Percentiles rank a stretch among this genome's conserved stretches.
Evolutionary conservation across 176 grass and related monocot genomes (phyloP).

Genomic region (Thinopyrum elongatum): DNA sequence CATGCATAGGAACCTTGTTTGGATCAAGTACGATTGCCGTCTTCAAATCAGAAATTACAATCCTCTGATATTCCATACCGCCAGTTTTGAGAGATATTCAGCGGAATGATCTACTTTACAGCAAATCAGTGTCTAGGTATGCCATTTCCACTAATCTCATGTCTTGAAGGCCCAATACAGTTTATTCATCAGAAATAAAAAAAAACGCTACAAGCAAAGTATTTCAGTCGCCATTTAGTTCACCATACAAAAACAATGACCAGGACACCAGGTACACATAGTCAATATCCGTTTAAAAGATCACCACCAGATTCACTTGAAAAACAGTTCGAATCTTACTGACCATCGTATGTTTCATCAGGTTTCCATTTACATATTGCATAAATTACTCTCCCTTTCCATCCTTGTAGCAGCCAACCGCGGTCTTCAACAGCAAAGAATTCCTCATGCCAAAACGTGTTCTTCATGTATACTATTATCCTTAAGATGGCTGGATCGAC

Average conservation of each 20-base stretch:
- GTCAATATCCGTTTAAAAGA: too few relatives aligned
- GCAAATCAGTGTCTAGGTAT: background rate
- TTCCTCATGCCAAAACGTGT: conserved; percentile 25
- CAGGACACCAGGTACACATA: too few relatives aligned
- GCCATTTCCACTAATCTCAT: background rate
- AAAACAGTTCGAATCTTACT: too few relatives aligned
- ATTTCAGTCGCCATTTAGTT: background rate
- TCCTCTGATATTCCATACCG: background rate
- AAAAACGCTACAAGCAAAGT: background rate
- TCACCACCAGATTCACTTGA: too few relatives aligned
- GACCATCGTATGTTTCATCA: background rate
- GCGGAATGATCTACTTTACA: background rate
- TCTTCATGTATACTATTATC: background rate
- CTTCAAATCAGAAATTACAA: background rate
- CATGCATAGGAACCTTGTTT: too few relatives aligned
- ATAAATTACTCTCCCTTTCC: conserved; percentile 42
- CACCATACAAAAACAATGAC: too few relatives aligned
- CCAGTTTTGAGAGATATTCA: background rate
- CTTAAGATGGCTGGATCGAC: conserved; percentile 14
- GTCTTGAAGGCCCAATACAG: background rate
- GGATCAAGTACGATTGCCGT: background rate
- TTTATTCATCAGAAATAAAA: background rate
- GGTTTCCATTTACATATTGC: conserved; percentile 39
- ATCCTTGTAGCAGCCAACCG: conserved; percentile 44
- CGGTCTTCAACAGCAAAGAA: conserved; percentile 37